A percentile compares a stretch with the other conserved stretches of the same genome.
Conservation (phyloP, 176 grass and related monocot species). For the Aegilops tauschii region DNA sequence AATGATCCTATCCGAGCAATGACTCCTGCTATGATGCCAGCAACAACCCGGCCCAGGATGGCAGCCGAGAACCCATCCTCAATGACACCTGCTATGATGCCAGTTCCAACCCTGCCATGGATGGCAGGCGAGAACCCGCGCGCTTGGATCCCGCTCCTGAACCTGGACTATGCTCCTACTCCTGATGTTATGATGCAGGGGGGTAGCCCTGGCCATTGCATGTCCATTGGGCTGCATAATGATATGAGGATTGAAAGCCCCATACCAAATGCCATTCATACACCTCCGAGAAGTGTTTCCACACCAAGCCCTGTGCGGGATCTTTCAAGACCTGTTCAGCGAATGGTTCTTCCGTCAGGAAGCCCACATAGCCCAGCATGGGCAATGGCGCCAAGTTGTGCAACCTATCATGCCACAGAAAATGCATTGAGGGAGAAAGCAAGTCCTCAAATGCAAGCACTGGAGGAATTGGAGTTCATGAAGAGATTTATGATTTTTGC, state of each 20-base stretch:
- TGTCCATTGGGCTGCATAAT: neutral
- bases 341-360: conserved; percentile 2
- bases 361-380: neutral
- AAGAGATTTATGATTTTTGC: conserved; percentile 21
- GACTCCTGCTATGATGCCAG: neutral
- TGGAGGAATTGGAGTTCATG: conserved; percentile 57
- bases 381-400: neutral
- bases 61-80: neutral
- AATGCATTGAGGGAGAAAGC: conserved; percentile 16
- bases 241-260: neutral
- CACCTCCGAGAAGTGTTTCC: neutral
- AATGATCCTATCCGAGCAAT: neutral
- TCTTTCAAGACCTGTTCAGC: conserved; percentile 20
- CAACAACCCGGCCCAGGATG: neutral
- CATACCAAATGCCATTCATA: neutral
- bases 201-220: neutral
- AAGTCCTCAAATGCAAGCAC: conserved; percentile 49
- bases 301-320: conserved; percentile 5
- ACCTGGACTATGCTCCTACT: neutral
- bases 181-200: neutral
- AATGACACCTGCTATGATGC: conserved; percentile 7
- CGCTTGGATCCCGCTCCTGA: neutral
- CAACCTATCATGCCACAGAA: neutral
- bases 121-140: conserved; percentile 12
- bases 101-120: neutral